Evolutionary conservation across 169 alveolate species (phyloP).

Genomic region (Cytauxzoon felis): DNA sequence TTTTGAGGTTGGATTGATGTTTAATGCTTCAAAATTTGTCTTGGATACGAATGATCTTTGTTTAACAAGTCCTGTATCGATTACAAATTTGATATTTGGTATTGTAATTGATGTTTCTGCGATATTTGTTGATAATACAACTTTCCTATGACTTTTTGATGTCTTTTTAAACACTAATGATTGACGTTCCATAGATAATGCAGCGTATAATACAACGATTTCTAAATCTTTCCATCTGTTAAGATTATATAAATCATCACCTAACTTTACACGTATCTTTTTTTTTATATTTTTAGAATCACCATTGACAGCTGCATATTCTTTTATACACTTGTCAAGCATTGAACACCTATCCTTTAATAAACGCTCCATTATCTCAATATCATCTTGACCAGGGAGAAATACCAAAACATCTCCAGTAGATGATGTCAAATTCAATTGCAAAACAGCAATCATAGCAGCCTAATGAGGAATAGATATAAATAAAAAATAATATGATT

Average conservation of each 20-base stretch:
- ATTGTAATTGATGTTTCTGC: slow-evolving; percentile 98
- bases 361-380: slow-evolving; percentile 80
- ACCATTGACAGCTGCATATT: slow-evolving; percentile 19
- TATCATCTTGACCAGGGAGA: slow-evolving; percentile 94
- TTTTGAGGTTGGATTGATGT: slow-evolving; percentile 82
- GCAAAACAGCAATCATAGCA: slow-evolving; percentile 32
- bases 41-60: slow-evolving; percentile 78
- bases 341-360: slow-evolving; percentile 44
- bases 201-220: slow-evolving; percentile 92
- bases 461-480: no score
- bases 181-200: slow-evolving; percentile 91
- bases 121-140: slow-evolving; percentile 84
- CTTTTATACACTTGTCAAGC: slow-evolving; percentile 45
- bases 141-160: slow-evolving; percentile 74
- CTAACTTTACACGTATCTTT: slow-evolving; percentile 57
- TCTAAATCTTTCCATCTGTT: slow-evolving; percentile 37
- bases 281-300: slow-evolving; percentile 66
- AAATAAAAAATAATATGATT: no score
- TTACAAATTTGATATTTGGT: slow-evolving; percentile 87
- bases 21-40: slow-evolving; percentile 81
- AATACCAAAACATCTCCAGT: slow-evolving; percentile 91
- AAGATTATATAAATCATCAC: slow-evolving; percentile 40
- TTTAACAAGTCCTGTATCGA: slow-evolving; percentile 91
- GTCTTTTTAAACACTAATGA: slow-evolving; percentile 92
- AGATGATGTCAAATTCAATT: slow-evolving; percentile 43